Evolutionary conservation across 2,329 filamentous ascomycete species (phyloP).

Genomic region (Apiospora marii): DNA sequence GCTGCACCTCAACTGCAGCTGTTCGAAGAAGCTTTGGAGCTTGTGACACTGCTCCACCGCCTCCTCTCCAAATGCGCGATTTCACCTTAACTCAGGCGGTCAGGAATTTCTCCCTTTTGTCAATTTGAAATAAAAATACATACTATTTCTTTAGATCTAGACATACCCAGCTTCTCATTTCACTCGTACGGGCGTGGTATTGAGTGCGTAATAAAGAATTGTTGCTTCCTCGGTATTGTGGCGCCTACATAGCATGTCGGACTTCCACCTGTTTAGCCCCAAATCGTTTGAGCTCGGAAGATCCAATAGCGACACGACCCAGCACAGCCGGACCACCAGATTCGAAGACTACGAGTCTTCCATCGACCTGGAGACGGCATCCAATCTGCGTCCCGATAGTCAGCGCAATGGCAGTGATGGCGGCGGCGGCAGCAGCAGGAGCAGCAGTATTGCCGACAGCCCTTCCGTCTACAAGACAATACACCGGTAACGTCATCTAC

Average conservation of each 20-base stretch:
- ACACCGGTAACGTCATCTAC: constrained; percentile 33
- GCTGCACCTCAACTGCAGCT: background rate
- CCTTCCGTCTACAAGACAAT: constrained; percentile 38
- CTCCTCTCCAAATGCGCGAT: background rate
- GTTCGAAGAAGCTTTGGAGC: background rate
- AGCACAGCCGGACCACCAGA: background rate
- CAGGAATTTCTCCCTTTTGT: background rate
- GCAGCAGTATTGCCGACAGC: background rate
- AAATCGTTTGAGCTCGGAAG: constrained; percentile 5
- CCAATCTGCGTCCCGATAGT: background rate
- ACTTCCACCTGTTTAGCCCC: constrained; percentile 13
- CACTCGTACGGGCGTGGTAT: background rate
- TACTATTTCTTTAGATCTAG: background rate
- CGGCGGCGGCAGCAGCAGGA: background rate
- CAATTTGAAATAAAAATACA: background rate
- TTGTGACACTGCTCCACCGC: background rate
- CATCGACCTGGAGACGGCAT: constrained; percentile 20
- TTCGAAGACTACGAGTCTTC: constrained; percentile 21
- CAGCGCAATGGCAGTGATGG: background rate
- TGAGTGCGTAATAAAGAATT: background rate
- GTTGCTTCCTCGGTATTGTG: background rate
- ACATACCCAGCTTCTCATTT: background rate
- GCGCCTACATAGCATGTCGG: constrained; percentile 4
- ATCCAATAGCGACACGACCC: constrained; percentile 1
- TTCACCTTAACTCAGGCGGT: background rate